phyloP scores from a whole-genome alignment of 78 protist genomes.

The Dictyostelium intermedium region DNA sequence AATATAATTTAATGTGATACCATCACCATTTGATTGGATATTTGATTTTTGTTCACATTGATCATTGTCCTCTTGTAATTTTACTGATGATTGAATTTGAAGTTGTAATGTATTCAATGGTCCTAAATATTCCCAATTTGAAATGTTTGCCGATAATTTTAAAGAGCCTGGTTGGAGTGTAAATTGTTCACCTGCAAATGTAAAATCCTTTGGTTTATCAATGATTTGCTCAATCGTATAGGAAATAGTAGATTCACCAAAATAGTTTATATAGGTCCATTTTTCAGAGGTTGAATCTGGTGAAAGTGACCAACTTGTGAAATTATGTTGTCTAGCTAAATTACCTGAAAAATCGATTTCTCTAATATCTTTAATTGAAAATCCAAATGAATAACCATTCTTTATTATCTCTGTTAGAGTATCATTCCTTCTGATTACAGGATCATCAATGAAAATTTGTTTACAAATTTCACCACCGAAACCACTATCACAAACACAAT shows the following conservation, averaged over 20 bases:
- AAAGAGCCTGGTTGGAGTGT: neutral
- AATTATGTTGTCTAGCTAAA: neutral
- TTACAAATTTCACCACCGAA: constrained; percentile 5
- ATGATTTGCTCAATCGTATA: constrained; percentile 8
- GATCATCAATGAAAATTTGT: neutral
- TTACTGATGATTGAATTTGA: neutral
- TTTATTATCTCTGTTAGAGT: neutral
- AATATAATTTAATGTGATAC: constrained; percentile 14
- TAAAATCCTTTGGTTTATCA: neutral
- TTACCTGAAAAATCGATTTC: neutral
- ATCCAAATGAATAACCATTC: constrained; percentile 17
- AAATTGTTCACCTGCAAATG: constrained; percentile 31
- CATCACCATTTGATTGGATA: neutral
- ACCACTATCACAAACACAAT: neutral
- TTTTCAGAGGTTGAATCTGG: neutral
- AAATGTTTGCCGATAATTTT: constrained; percentile 13
- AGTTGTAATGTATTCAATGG: constrained; percentile 19
- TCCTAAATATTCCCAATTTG: constrained; percentile 39
- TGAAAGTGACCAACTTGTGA: neutral
- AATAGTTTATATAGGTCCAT: neutral
- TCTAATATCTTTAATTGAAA: neutral
- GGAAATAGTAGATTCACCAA: constrained; percentile 1
- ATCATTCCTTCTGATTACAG: neutral
- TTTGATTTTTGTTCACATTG: neutral
- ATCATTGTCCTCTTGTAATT: neutral